A percentile compares a stretch with the other conserved stretches of the same genome.
Evolutionary conservation across 1,284 basidiomycete species (phyloP).

Genomic region (Fomitopsis betulina): DNA sequence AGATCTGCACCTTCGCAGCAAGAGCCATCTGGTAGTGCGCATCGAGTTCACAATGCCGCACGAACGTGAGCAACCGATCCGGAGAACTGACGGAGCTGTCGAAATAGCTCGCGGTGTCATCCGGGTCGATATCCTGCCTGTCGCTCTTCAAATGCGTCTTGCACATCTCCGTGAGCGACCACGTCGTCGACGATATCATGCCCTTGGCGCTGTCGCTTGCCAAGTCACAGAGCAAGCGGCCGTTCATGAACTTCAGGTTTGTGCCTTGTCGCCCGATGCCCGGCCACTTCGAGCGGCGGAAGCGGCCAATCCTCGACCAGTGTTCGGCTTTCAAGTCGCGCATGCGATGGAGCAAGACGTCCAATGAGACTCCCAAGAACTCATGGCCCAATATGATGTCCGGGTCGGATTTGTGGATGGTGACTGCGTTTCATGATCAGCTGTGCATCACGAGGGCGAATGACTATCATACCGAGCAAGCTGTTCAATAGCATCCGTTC

Average conservation of each 20-base stretch:
- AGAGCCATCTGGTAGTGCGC: conserved; percentile 97
- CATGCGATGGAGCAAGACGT: conserved; percentile 91
- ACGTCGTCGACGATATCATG: conserved; percentile 94
- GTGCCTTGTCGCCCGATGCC: conserved; percentile 80
- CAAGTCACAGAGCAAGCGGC: conserved; percentile 88
- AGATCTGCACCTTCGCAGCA: conserved; percentile 83
- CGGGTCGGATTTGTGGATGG: conserved; percentile 85
- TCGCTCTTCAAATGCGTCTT: conserved; percentile 83
- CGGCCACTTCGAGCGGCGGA: conserved; percentile 83
- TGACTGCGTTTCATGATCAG: conserved; percentile 44
- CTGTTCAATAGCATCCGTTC: conserved; percentile 87
- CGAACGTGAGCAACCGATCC: conserved; percentile 81
- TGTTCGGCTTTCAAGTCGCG: conserved; percentile 86
- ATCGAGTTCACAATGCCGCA: conserved; percentile 91
- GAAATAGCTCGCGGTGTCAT: conserved; percentile 90
- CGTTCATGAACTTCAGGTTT: conserved; percentile 82
- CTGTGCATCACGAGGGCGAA: neutral
- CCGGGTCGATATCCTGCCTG: conserved; percentile 92
- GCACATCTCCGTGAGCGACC: conserved; percentile 98
- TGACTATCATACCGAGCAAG: conserved; percentile 53
- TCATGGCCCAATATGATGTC: conserved; percentile 96
- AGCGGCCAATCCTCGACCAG: conserved; percentile 93
- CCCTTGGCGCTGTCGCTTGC: conserved; percentile 93
- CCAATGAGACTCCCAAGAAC: conserved; percentile 88
- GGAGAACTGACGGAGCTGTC: conserved; percentile 81